Evolutionary conservation across 2,329 filamentous ascomycete species (phyloP), one percentile per base, ranked within the genome.

Genomic region (Cladophialophora exuberans): DNA sequence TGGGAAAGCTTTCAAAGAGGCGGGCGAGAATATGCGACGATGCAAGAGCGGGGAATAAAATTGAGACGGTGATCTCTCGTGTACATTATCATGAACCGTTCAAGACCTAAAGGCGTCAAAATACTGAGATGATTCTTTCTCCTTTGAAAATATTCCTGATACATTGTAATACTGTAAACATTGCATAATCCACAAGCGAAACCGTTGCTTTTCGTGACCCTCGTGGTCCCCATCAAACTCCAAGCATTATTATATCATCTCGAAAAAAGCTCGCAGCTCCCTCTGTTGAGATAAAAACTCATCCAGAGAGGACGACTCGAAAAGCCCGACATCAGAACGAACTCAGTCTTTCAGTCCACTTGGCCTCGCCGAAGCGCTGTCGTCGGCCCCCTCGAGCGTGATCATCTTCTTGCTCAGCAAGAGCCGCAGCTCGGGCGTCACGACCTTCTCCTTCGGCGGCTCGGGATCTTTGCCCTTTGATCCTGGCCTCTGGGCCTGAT

Each of bases 351-450:
- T 62, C 43, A 62, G 39, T 2, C 60, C 61, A 54, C 62, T 62
- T 3, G 57, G 42, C 28, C 62, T 54, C n/a, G 52, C 54, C 26
- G 57, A 17, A 11, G 46, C 17, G 6, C 53, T 50, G 26, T 54
- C 58, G 39, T 52, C 54, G n/a, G n/a, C n/a, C 9, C 75, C 73
- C 33, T 76, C 74, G 20, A 83, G 65, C 57, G 73, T 77, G 42
- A 79, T 74, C 6, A 87, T 73, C 56, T 87, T 82, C 56, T 81
- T 75, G 60, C 80, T 83, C n/a, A 89, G 67, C 38, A 89, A 62
- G 5, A 74, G 71, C 43, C 86, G 77, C 54, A 89, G 68, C 62
- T 89, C 84, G 0, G 83, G 78, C 59, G 81, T 85, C 42, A 89
- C 84, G 13, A 86, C 77, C 61, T 79, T 82, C 6, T 76, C 69